A percentile compares a stretch with the other conserved stretches of the same genome.
phyloP scores from a whole-genome alignment of 2,329 filamentous ascomycete genomes.

The Botrytis fabae region DNA sequence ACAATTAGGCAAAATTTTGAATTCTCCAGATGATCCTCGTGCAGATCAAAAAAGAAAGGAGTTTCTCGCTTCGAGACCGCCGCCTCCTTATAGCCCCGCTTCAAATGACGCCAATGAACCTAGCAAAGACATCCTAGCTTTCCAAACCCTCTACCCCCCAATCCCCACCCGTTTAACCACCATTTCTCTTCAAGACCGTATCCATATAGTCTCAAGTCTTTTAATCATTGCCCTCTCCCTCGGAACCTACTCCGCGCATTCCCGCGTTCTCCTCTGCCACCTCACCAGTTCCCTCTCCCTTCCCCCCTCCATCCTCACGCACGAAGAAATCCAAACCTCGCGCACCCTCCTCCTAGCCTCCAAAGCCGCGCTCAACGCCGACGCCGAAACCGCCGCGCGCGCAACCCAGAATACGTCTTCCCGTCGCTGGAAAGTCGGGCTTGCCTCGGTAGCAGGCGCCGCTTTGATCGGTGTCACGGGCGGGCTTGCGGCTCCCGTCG shows the following conservation, averaged over 20 bases:
- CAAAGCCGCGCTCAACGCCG: conserved; percentile 64
- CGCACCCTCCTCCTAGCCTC: conserved; percentile 69
- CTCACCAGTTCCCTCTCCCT: conserved; percentile 65
- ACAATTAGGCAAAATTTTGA: conserved; percentile 67
- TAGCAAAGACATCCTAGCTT: conserved; percentile 45
- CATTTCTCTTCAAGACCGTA: conserved; percentile 58
- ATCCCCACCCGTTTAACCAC: conserved; percentile 56
- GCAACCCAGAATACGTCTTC: conserved; percentile 64
- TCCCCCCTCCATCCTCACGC: conserved; percentile 60
- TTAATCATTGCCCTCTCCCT: conserved; percentile 70
- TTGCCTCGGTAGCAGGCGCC: conserved; percentile 83
- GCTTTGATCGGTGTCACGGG: conserved; percentile 89
- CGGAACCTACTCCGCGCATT: conserved; percentile 74
- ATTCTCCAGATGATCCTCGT: conserved; percentile 49
- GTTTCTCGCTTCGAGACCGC: conserved; percentile 27
- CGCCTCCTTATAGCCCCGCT: conserved; percentile 32
- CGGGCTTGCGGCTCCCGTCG: conserved; percentile 83
- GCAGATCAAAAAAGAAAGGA: conserved; percentile 48
- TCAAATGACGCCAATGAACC: conserved; percentile 22
- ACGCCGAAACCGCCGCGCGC: conserved; percentile 67
- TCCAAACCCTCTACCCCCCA: conserved; percentile 55
- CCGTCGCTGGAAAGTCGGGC: conserved; percentile 83
- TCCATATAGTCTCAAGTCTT: conserved; percentile 67
- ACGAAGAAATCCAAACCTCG: conserved; percentile 74
- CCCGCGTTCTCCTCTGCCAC: conserved; percentile 66